Percentiles rank a stretch among this genome's conserved stretches.
phyloP scores from a whole-genome alignment of 2,329 filamentous ascomycete genomes.

The Cladobotryum protrusum region DNA sequence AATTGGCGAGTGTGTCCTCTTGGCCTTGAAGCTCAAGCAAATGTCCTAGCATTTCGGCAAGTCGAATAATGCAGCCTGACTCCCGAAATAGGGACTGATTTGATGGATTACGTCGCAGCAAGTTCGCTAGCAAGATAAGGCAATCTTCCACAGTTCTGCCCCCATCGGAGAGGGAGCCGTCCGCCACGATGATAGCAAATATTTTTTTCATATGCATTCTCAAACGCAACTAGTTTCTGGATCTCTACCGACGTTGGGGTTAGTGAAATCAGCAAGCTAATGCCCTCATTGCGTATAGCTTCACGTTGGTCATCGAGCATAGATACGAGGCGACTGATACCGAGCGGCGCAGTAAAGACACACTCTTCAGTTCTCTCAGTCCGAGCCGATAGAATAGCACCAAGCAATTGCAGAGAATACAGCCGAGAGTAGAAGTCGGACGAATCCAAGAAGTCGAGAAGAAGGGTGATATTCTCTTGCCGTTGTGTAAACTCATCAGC shows the following conservation, averaged over 20 bases:
- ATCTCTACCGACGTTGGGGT: conserved; percentile 83
- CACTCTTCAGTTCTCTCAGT: conserved; percentile 93
- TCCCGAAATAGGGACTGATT: conserved; percentile 95
- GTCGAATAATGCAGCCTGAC: conserved; percentile 69
- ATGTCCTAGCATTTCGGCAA: conserved; percentile 62
- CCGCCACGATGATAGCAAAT: conserved; percentile 73
- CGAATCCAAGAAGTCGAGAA: conserved; percentile 83
- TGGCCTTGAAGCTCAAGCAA: conserved; percentile 48
- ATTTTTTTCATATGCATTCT: conserved; percentile 86
- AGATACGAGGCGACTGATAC: conserved; percentile 78
- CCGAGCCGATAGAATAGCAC: conserved; percentile 76
- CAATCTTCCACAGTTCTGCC: conserved; percentile 89
- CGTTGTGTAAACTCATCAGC: conserved; percentile 97
- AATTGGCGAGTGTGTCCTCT: conserved; percentile 58
- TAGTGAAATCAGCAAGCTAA: conserved; percentile 80
- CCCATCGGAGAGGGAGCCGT: conserved; percentile 77
- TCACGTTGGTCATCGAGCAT: conserved; percentile 81
- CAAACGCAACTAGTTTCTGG: conserved; percentile 92
- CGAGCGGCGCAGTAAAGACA: conserved; percentile 80
- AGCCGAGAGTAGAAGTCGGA: conserved; percentile 85
- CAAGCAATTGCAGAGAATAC: conserved; percentile 84
- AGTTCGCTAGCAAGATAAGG: conserved; percentile 81
- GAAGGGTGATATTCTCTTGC: conserved; percentile 89
- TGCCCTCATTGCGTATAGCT: conserved; percentile 78
- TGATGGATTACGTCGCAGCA: conserved; percentile 77